Conservation (phyloP, 257 asterid genomes). For the Paulownia fortunei region DNA sequence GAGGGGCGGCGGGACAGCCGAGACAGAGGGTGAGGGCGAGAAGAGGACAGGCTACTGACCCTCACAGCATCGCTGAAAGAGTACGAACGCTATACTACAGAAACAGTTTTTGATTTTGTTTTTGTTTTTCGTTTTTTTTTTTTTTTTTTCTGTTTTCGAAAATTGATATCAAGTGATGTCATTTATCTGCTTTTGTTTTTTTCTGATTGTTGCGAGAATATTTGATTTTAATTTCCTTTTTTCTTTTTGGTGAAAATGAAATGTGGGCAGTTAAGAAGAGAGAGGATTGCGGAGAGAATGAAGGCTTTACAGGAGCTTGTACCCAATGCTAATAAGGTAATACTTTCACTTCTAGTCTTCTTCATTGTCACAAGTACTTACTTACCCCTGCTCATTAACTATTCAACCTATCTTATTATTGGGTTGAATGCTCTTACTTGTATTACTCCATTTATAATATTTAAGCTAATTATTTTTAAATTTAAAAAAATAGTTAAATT, state of each 20-base stretch:
- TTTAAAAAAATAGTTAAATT: too few species aligned
- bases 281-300: conserved; percentile 99
- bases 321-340: conserved; percentile 88
- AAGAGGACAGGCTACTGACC: conserved; percentile 98
- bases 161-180: conserved; percentile 14
- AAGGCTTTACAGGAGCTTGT: conserved; percentile 91
- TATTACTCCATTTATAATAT: too few species aligned
- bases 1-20: conserved; percentile 69
- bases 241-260: conserved; percentile 29
- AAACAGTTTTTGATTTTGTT: not conserved
- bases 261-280: conserved; percentile 84
- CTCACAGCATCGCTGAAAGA: conserved; percentile 98
- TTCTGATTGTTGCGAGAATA: conserved; percentile 12
- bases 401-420: too few species aligned
- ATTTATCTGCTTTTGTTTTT: conserved; percentile 21
- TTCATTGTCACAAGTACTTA: not conserved
- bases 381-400: not conserved
- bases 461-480: too few species aligned
- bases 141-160: not conserved
- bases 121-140: not conserved
- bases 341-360: not conserved
- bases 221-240: not conserved
- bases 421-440: too few species aligned
- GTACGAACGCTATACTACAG: conserved; percentile 44
- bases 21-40: conserved; percentile 90